Evolutionary conservation across 495 filamentous ascomycete species (phyloP), one percentile per base, ranked within the genome.

Genomic region (Aspergillus steynii): DNA sequence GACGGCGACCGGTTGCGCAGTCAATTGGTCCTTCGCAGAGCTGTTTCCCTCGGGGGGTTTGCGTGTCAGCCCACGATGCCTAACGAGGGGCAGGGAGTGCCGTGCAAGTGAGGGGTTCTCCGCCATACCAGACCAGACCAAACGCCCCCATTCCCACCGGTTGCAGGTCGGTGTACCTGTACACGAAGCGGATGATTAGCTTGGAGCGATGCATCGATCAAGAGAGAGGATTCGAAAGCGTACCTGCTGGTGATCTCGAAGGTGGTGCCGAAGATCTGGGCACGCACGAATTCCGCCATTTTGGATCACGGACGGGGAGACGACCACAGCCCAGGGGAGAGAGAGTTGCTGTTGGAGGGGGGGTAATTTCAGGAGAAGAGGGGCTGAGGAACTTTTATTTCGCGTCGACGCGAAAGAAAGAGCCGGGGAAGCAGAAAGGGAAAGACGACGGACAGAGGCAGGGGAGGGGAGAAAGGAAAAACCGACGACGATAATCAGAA

Each of bases 191-290:
- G 52, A 10, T 32, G 25, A 50, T 34, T 50, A 48, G 10, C 12
- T 54, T n/a, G 37, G 37, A 12, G 15, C 5, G 29, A 50, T 55
- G 20, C 20, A 20, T 20, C 20, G 52, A 34, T 20, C 9, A 14
- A 12, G 5, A 15, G 29, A n/a, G 52, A 37, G 28, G 4, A 3
- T 14, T 29, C 15, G 15, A 12, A n/a, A 14, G 15, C 80, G 67
- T 85, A 97, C 93, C 95, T 89, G 82, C 94, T 97, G 63, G 95
- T 99, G 79, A 99, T 99, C 85, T 99, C 95, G 70, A 99, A 99
- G 64, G 95, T 97, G 55, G 96, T 98, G 75, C 95, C 96, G 73
- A 99, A 99, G 75, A 99, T 98, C 86, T 97, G 92, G 71, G 95
- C 93, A 75, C 95, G 90, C 68, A 98, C 92, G 80, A 99, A 99